These are phyloP conservation scores for Camellia japonica DNA, from an alignment of 148 eudicot genomes.

Conservation along the genomic window DNA sequence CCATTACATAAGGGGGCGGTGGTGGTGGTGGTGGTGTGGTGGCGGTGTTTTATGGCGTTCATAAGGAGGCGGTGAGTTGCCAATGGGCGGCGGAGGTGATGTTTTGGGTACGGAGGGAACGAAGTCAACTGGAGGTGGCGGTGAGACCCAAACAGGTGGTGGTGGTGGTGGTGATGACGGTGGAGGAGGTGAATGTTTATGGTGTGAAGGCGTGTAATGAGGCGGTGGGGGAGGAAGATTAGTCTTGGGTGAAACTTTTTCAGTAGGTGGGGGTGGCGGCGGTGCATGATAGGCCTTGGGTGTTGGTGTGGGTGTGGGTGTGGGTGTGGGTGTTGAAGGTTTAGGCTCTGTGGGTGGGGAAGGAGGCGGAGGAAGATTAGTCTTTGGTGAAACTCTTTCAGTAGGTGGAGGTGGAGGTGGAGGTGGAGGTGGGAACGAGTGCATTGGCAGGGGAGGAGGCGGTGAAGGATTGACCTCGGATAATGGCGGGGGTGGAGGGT, in stretches of 20 bases:
- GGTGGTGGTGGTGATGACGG: not conserved
- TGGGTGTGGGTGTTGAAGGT: not conserved
- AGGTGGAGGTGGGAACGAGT: constrained; percentile 16
- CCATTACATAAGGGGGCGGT: not conserved
- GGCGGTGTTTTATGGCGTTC: constrained; percentile 13
- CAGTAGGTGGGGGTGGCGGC: constrained; percentile 29
- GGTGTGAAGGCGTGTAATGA: constrained; percentile 12
- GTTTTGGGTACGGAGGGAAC: constrained; percentile 11
- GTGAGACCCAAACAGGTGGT: not conserved
- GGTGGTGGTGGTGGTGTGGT: no score
- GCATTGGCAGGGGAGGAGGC: constrained; percentile 11
- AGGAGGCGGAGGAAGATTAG: constrained; percentile 22
- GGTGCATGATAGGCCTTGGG: not conserved
- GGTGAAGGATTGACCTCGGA: constrained; percentile 10
- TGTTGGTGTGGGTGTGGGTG: not conserved
- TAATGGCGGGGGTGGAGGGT: constrained; percentile 27
- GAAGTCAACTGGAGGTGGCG: constrained; percentile 20
- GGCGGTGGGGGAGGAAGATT: constrained; percentile 17
- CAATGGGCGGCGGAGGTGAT: constrained; percentile 18
- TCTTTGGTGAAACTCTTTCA: constrained; percentile 16
- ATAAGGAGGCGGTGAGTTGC: not conserved
- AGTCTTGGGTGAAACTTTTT: constrained; percentile 15
- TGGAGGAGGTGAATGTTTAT: not conserved
- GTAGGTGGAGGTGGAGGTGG: constrained; percentile 38
- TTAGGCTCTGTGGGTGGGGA: constrained; percentile 13